Evolutionary conservation across 2,329 filamentous ascomycete genomes (phyloP), one percentile per base, ranked within the genome.

Genomic region (Trichoderma sp.): DNA sequence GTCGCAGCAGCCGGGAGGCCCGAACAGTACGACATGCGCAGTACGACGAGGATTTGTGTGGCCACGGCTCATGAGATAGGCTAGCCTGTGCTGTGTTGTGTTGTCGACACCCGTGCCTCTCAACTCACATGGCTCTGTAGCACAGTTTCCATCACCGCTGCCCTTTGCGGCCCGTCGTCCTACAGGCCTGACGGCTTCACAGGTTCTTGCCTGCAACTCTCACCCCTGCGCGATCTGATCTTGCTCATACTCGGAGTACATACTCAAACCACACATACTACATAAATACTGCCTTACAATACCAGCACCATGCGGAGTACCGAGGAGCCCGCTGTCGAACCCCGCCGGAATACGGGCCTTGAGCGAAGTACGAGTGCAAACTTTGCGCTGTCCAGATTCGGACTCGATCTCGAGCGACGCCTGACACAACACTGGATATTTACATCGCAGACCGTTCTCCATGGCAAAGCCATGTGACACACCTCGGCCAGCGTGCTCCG

Each of bases 1-100:
- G 41, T 47, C 45, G 17, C 52, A 43, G 51, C 43, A 57, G 34
- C 44, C 61, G 61, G 61, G 47, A 63, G 47, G 52, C 14, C 61
- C 61, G 61, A 55, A 55, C 48, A 34, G 15, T 34, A 41, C 24
- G 10, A 39, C 34, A 39, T 14, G 34, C 2, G 12, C 34, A 14
- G 34, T 39, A 39, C 34, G 34, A 39, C 34, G 34, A 28, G 19
- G 12, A 30, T 45, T 45, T 34, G 34, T 12, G 48, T 30, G 59
- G 48, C 44, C 59, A 24, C 59, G 26, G 34, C 24, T 52, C 48
- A 26, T 34, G 30, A 34, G 15, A 21, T 30, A 9, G 14, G 24
- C 48, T 44, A 30, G 34, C 58, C 58, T 44, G 44, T 61, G 34
- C 15, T 7, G 39, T 52, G 21, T 12, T 39, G 34, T 39, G 34